phyloP scores from a whole-genome alignment of 164 flowering plant species.

The Akebia trifoliata region DNA sequence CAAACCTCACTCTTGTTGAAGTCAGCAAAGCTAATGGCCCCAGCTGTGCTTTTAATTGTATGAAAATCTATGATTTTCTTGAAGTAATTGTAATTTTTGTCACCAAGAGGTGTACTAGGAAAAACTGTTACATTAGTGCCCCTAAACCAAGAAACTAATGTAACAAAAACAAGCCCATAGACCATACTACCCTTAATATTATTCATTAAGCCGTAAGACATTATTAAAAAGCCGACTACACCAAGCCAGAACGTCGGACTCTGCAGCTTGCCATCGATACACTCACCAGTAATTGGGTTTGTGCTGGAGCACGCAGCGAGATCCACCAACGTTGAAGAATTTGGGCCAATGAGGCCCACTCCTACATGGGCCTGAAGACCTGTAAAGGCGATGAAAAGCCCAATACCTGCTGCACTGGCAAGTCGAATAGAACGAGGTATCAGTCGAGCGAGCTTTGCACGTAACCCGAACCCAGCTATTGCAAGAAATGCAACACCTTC shows the following conservation, averaged over 20 bases:
- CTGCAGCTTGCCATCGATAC: slow-evolving; percentile 45
- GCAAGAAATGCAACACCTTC: slow-evolving; percentile 58
- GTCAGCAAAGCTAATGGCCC: slow-evolving; percentile 51
- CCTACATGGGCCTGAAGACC: slow-evolving; percentile 72
- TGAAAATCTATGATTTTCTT: slow-evolving; percentile 70
- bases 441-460: slow-evolving; percentile 60
- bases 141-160: slow-evolving; percentile 70
- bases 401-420: slow-evolving; percentile 71
- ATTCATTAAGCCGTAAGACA: slow-evolving; percentile 57
- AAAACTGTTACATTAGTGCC: slow-evolving; percentile 62
- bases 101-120: slow-evolving; percentile 59
- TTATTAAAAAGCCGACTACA: slow-evolving; percentile 52
- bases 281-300: slow-evolving; percentile 53
- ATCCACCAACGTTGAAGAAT: slow-evolving; percentile 53
- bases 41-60: slow-evolving; percentile 50
- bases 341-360: slow-evolving; percentile 73
- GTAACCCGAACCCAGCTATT: slow-evolving; percentile 55
- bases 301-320: slow-evolving; percentile 46
- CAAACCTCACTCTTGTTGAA: slow-evolving; percentile 61
- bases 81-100: slow-evolving; percentile 52
- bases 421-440: slow-evolving; percentile 61
- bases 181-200: slow-evolving; percentile 79
- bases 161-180: slow-evolving; percentile 67
- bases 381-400: slow-evolving; percentile 80
- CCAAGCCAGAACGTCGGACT: slow-evolving; percentile 90